A percentile compares a stretch with the other conserved stretches of the same genome.
These are phyloP conservation scores for Phytophthora colocasiae DNA, from an alignment of 352 stramenopile genomes.

Conservation along the genomic window DNA sequence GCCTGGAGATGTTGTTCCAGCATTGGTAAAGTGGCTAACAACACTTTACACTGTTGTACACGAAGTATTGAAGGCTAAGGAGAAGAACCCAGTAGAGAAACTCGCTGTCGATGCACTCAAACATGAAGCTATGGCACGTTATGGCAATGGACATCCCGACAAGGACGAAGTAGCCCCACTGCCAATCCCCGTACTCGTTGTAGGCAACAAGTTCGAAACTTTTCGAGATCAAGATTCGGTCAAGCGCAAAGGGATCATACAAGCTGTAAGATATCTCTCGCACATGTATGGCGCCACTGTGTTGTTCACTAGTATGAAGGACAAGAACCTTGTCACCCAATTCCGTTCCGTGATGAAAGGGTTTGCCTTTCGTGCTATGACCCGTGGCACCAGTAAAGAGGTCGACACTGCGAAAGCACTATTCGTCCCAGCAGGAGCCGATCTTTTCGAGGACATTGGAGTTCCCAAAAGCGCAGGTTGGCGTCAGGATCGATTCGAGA, in stretches of 20 bases:
- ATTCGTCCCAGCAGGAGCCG: slow-evolving; percentile 74
- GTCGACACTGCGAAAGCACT: slow-evolving; percentile 69
- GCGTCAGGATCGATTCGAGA: slow-evolving; percentile 55
- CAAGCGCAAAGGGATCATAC: slow-evolving; percentile 83
- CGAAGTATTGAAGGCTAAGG: slow-evolving; percentile 67
- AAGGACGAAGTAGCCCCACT: slow-evolving; percentile 76
- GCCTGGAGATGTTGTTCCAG: slow-evolving; percentile 79
- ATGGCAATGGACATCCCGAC: slow-evolving; percentile 72
- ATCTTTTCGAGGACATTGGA: slow-evolving; percentile 82
- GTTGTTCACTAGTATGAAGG: slow-evolving; percentile 87
- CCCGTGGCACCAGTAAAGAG: slow-evolving; percentile 63
- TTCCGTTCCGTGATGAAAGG: slow-evolving; percentile 73
- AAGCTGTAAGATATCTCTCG: slow-evolving; percentile 88
- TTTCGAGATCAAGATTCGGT: slow-evolving; percentile 90
- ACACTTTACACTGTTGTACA: slow-evolving; percentile 60
- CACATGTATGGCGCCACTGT: slow-evolving; percentile 89
- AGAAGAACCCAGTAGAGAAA: slow-evolving; percentile 77
- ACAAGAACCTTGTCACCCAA: slow-evolving; percentile 81
- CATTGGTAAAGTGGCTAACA: slow-evolving; percentile 83
- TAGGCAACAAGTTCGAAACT: slow-evolving; percentile 91
- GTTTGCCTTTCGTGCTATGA: slow-evolving; percentile 65
- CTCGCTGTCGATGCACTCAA: slow-evolving; percentile 57
- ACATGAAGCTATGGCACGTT: slow-evolving; percentile 59
- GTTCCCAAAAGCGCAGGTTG: slow-evolving; percentile 61
- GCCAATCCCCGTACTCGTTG: slow-evolving; percentile 79